Percentiles rank a stretch among this genome's conserved stretches.
phyloP scores from a whole-genome alignment of 805 yeast species.

The Myxozyma neotropica region DNA sequence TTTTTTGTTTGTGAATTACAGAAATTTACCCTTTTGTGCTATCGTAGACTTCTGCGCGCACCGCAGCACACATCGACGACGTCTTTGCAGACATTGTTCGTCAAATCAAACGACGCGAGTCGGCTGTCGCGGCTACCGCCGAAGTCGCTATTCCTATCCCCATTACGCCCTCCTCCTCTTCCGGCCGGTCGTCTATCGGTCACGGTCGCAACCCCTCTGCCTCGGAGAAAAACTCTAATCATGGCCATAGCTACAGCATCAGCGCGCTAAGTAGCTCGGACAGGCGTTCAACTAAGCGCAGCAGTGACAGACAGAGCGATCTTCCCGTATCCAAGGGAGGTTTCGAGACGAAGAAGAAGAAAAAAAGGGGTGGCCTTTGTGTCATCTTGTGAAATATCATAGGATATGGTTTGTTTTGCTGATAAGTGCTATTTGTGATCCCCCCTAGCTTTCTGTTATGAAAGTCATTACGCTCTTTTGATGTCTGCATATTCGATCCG shows the following conservation, averaged over 20 bases:
- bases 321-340: constrained; percentile 2
- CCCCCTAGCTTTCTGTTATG: not conserved
- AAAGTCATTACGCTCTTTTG: not conserved
- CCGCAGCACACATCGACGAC: constrained; percentile 23
- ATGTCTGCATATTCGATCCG: too few species aligned
- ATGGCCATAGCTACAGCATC: constrained; percentile 3
- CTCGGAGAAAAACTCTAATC: constrained; percentile 15
- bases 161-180: not conserved
- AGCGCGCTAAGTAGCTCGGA: constrained; percentile 1
- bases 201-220: constrained; percentile 5
- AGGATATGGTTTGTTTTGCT: not conserved
- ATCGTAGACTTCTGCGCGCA: constrained; percentile 29
- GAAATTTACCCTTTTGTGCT: not conserved
- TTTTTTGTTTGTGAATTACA: not conserved
- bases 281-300: constrained; percentile 5
- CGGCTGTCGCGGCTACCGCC: constrained; percentile 29
- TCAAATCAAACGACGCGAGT: constrained; percentile 80
- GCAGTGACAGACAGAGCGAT: constrained; percentile 10
- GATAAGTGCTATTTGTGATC: not conserved
- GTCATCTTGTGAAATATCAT: constrained; percentile 9
- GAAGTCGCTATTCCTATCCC: not conserved
- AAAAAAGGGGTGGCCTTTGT: constrained; percentile 18
- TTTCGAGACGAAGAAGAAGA: constrained; percentile 9
- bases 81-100: constrained; percentile 44
- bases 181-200: constrained; percentile 2